Percentiles rank a stretch among this genome's conserved stretches.
Conservation (phyloP, 2,329 filamentous ascomycete species). For the Aspergillus caelatus region DNA sequence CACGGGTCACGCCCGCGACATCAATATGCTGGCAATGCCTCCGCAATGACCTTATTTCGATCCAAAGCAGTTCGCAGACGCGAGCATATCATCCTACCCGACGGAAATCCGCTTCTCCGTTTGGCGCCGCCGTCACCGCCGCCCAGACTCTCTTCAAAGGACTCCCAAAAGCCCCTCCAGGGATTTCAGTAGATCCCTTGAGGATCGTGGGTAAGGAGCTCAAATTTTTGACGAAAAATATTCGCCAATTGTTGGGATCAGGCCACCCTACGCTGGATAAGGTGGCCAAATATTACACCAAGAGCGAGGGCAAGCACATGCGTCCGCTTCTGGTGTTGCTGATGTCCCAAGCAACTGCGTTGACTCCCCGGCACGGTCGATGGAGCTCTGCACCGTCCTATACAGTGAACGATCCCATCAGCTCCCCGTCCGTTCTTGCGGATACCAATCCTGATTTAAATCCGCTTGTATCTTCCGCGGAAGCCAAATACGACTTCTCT, state of each 20-base stretch:
- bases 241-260: constrained; percentile 87
- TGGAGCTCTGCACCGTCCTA: constrained; percentile 33
- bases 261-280: constrained; percentile 93
- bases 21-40: constrained; percentile 46
- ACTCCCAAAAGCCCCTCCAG: constrained; percentile 44
- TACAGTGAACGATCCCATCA: constrained; percentile 63
- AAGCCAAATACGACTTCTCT: constrained; percentile 40
- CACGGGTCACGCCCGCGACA: constrained; percentile 33
- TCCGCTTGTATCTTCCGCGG: constrained; percentile 54
- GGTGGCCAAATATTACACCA: constrained; percentile 97
- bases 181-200: constrained; percentile 82
- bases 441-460: constrained; percentile 76
- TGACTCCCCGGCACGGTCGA: constrained; percentile 67
- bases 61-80: constrained; percentile 28
- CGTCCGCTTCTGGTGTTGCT: constrained; percentile 91
- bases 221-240: constrained; percentile 92
- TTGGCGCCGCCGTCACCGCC: constrained; percentile 53
- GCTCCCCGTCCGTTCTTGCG: constrained; percentile 64
- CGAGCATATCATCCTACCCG: constrained; percentile 45
- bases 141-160: constrained; percentile 55
- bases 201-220: constrained; percentile 93
- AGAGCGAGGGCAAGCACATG: constrained; percentile 94
- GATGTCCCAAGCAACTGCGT: constrained; percentile 91
- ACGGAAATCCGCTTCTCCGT: constrained; percentile 43
- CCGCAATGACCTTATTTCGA: constrained; percentile 35